Percentiles rank a stretch among this genome's conserved stretches.
These are phyloP conservation scores for Sarcodon sp. DNA, from an alignment of 768 basidiomycete species.

Conservation along the genomic window DNA sequence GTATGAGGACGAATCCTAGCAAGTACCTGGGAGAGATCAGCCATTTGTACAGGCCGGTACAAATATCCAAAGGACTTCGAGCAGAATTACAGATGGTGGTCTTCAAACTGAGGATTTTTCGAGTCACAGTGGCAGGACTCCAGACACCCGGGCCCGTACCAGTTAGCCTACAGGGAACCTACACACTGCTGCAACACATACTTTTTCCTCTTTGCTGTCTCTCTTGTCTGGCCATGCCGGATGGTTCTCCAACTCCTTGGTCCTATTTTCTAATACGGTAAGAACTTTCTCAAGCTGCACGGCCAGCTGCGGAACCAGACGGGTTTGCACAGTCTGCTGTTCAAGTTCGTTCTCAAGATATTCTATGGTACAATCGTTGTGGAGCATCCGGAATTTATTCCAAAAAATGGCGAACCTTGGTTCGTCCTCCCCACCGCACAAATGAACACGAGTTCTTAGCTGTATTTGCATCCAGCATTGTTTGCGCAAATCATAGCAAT, in stretches of 20 bases:
- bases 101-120: no score
- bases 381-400: conserved; percentile 63
- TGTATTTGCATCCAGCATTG: conserved; percentile 37
- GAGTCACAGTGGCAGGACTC: no score
- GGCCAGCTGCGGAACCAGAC: not conserved
- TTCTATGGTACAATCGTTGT: conserved; percentile 87
- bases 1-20: conserved; percentile 83
- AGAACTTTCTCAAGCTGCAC: conserved; percentile 3
- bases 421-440: conserved; percentile 15
- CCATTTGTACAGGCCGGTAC: conserved; percentile 5
- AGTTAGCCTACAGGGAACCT: no score
- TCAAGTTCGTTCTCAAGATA: conserved; percentile 77
- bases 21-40: conserved; percentile 40
- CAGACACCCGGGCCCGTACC: no score
- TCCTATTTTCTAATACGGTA: conserved; percentile 61
- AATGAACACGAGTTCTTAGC: not conserved
- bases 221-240: conserved; percentile 15
- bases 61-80: no score
- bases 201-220: not conserved
- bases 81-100: no score
- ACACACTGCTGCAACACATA: not conserved
- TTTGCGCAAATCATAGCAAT: conserved; percentile 82
- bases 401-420: conserved; percentile 66
- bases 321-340: conserved; percentile 37
- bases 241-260: conserved; percentile 38